Conservation (phyloP, 2,329 filamentous ascomycete species). For the Fonsecaea multimorphosa region DNA sequence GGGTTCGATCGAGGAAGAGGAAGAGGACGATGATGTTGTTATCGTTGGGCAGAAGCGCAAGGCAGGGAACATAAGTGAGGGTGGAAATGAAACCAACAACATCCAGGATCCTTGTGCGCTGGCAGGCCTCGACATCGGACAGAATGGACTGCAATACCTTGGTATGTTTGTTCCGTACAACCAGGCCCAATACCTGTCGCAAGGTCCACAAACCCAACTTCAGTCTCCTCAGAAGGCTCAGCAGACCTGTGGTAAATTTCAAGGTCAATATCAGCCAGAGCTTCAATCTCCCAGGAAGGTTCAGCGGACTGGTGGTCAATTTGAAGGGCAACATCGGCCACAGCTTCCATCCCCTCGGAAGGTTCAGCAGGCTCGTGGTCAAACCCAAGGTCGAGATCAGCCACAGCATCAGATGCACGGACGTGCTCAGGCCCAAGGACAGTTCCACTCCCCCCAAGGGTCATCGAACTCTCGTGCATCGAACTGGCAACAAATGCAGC, state of each 20-base stretch:
- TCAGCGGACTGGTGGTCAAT: neutral
- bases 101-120: neutral
- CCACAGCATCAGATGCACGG: neutral
- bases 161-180: neutral
- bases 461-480: neutral
- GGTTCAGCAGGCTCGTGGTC: neutral
- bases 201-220: neutral
- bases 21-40: neutral
- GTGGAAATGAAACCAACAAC: neutral
- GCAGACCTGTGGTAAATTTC: neutral
- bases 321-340: too few relatives aligned
- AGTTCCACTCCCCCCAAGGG: neutral
- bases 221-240: neutral
- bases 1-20: neutral
- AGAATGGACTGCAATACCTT: neutral
- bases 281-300: neutral
- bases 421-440: neutral
- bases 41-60: constrained; percentile 11
- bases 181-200: neutral
- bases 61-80: constrained; percentile 3
- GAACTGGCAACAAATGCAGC: neutral
- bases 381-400: too few relatives aligned
- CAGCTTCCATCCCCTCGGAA: neutral
- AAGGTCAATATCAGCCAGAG: neutral
- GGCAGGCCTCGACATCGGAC: neutral